Percentiles rank a stretch among this genome's conserved stretches.
These are phyloP conservation scores for Astrothelium subdiscretum DNA, from an alignment of 495 filamentous ascomycete genomes.

Conservation along the genomic window DNA sequence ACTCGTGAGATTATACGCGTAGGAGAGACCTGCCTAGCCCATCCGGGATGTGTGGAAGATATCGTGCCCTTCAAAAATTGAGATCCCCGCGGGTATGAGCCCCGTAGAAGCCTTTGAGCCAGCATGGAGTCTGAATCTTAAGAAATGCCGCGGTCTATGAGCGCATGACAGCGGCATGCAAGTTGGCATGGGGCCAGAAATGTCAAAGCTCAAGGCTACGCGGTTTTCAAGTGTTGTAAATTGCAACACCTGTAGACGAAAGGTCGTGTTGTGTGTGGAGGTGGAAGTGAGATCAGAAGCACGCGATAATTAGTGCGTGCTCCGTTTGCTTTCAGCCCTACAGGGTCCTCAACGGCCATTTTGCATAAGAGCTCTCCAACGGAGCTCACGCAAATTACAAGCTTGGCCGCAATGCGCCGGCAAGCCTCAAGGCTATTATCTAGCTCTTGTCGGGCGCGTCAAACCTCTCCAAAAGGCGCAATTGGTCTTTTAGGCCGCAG, in stretches of 20 bases:
- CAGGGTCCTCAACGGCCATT: too few relatives aligned
- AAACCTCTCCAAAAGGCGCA: background rate
- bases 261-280: background rate
- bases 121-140: background rate
- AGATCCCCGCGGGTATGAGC: background rate
- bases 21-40: background rate
- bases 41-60: background rate
- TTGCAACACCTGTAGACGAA: background rate
- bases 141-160: background rate
- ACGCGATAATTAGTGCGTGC: background rate
- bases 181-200: too few relatives aligned
- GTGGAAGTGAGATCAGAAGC: background rate
- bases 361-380: background rate
- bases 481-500: background rate
- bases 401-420: slow-evolving; percentile 3
- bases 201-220: too few relatives aligned
- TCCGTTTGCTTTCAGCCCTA: slow-evolving; percentile 1
- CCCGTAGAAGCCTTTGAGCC: slow-evolving; percentile 1
- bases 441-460: background rate
- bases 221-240: too few relatives aligned
- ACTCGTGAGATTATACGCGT: slow-evolving; percentile 8
- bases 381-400: background rate
- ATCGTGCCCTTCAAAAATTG: background rate
- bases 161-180: too few relatives aligned
- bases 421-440: background rate